These are phyloP conservation scores for Dioscorea cayenensis DNA, from an alignment of 116 monocot species.

Conservation along the genomic window DNA sequence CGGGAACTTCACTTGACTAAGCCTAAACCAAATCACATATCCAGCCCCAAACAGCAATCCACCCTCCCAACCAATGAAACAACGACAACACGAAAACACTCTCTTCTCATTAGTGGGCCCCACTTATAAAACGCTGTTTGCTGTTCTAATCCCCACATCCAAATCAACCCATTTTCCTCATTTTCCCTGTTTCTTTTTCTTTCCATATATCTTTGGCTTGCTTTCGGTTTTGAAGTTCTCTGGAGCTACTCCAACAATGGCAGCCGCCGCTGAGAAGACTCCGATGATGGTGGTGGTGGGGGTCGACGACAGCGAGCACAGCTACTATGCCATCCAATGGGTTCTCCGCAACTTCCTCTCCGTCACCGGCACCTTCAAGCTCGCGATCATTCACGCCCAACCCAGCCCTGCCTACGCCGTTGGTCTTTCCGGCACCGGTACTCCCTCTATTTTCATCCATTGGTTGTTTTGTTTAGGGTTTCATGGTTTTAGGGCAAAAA, in stretches of 20 bases:
- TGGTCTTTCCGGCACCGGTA: slow-evolving; percentile 47
- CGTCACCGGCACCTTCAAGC: slow-evolving; percentile 27
- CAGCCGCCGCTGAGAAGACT: background rate
- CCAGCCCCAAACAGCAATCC: no score
- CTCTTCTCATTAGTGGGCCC: background rate
- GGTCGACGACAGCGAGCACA: slow-evolving; percentile 90
- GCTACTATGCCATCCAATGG: slow-evolving; percentile 83
- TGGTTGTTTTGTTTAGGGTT: background rate
- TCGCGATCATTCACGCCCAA: slow-evolving; percentile 73
- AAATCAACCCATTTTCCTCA: background rate
- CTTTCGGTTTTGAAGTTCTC: background rate
- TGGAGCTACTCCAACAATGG: no score
- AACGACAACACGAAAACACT: background rate
- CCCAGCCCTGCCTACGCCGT: slow-evolving; percentile 52
- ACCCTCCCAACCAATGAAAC: no score
- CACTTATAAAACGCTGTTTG: background rate
- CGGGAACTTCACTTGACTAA: no score
- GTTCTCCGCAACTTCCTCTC: slow-evolving; percentile 68
- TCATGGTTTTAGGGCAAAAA: background rate
- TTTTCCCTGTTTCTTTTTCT: background rate
- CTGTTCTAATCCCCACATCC: background rate
- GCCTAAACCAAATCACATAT: no score
- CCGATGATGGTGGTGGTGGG: slow-evolving; percentile 57
- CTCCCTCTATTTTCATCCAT: background rate
- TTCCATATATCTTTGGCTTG: background rate